Base-by-base conservation (phyloP, 371 early-diverging fungal species). In the Syncephalastrum monosporum region DNA sequence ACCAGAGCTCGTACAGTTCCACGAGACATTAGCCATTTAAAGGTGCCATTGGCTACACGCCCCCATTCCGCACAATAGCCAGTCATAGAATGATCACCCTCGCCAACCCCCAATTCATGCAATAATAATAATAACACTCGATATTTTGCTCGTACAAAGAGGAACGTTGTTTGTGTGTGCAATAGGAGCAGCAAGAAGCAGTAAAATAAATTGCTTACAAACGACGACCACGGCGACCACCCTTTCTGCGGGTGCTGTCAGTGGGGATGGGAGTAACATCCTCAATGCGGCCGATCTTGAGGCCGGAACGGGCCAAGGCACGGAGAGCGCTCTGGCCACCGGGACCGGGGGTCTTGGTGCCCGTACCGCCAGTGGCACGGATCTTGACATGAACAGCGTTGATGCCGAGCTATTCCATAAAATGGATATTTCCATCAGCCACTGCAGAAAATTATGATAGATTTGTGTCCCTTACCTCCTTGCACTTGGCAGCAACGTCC, bases 181-280 rank as follows among this genome's bases (percentile, higher is more conserved):
- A 55, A 45, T 8, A 53, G 53, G 38, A 25, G 55, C 41, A 41
- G 41, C 42, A 19, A 33, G 38, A 33, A 33, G 38, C 38, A 38
- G 29, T 12, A 25, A 52, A 53, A 53, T 13, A 57, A 47, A 29
- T 47, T 27, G 48, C 64, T 78, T 94, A 99, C 76, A 99, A 88
- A 94, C 99, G 98, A 88, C 99, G 97, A 96, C 99, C 99, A 86
- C 99, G 95, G 76, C 99, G 96, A 91, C 99, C 99, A 86, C 99
- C 99, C 93, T 99, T 99, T 77, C 92, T 90, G 68, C 99, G 91
- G 76, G 99, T 98, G 77, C 91, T 88, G 84, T 99, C 99, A 75
- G 97, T 95, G 68, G 99, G 98, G 75, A 97, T 91, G 73, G 99
- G 99, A 64, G 99, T 99, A 63, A 96, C 96, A 83, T 99, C 99